Evolutionary conservation across 208 protist species (phyloP), one percentile per base, ranked within the genome.

Genomic region (Polymyxa betae): DNA sequence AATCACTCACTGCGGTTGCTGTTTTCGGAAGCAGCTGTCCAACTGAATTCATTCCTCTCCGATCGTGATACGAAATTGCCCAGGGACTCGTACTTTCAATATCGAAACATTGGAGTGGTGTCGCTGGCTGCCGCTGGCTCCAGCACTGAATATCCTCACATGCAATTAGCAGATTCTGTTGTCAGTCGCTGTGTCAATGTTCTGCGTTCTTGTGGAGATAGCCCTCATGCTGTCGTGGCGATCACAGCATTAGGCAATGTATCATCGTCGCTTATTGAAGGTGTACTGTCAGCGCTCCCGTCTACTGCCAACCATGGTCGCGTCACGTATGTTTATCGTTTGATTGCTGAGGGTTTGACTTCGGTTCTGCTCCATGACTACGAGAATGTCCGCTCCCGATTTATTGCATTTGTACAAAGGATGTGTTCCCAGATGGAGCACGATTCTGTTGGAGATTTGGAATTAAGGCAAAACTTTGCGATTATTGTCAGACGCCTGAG

Each of bases 91-190:
- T 60, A 60, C 24, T 60, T 29, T 60, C 49, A 60, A 29, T 60
- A 82, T 12, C 72, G 72, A 38, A 82, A 82, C n/a, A 82, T 82
- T 82, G 72, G 72, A 12, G 40, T 82, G n/a, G 16, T 82, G n/a
- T 5, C 72, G 16, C 40, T 82, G 49, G 24, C 24, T 60, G 49
- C 49, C 5, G 5, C 49, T 24, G 5, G 12, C 12, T 5, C 24
- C 24, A 24, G 12, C 49, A 24, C 24, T 60, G 12, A 60, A 29
- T 24, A 60, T 24, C 49, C 49, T 60, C 49, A 60, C 5, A 24
- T 24, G 24, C 5, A 24, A 60, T 24, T 29, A 60, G 49, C 49
- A 60, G 49, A 60, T 5, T 5, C 49, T 29, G 24, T 60, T 24
- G 24, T 60, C 24, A 24, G 12, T 24, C 49, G 49, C 5, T 60